Evolutionary conservation across 176 grass and related monocot species (phyloP).

Genomic region (sorghum (Sorghum bicolor)): Sorghum_bicolor_NCBIv3 NC_012875.2:48793501-48794000

Average conservation of each 20-base stretch:
- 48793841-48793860: neutral
- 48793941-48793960: neutral
- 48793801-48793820: neutral
- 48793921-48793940: neutral
- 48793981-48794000: neutral
- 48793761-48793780: neutral
- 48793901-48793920: neutral
- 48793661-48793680: neutral
- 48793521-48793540: slow-evolving; percentile 88
- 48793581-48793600: slow-evolving; percentile 25
- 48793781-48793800: neutral
- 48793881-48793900: neutral
- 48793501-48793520: slow-evolving; percentile 73
- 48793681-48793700: neutral
- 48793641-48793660: neutral
- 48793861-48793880: neutral
- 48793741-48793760: neutral
- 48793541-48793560: slow-evolving; percentile 64
- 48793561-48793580: slow-evolving; percentile 10
- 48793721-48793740: slow-evolving; percentile 16
- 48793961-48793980: neutral
- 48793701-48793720: neutral
- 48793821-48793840: neutral
- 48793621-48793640: slow-evolving; percentile 10
- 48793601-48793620: slow-evolving; percentile 23